Conservation (phyloP, 73 alveolate genomes). For the Symbiodinium natans region DNA sequence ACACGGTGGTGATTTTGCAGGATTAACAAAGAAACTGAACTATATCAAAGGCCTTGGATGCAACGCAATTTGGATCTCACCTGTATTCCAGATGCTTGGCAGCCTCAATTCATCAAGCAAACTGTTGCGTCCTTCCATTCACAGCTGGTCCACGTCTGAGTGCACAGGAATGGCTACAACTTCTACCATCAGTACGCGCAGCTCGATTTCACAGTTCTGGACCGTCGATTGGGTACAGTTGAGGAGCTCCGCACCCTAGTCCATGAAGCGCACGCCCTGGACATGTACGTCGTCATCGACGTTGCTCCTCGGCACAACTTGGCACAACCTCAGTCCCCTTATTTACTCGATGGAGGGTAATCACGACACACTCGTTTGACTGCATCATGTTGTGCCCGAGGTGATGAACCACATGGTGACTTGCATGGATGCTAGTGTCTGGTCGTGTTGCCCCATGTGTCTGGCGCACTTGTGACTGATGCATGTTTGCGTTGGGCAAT, state of each 20-base stretch:
- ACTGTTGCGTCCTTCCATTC: background rate
- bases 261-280: slow-evolving; percentile 29
- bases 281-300: slow-evolving; percentile 55
- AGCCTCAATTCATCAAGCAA: background rate
- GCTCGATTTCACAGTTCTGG: slow-evolving; percentile 71
- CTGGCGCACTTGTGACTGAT: no score
- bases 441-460: no score
- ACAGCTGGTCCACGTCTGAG: no score
- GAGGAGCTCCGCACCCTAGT: slow-evolving; percentile 72
- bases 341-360: no score
- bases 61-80: slow-evolving; percentile 80
- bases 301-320: slow-evolving; percentile 16
- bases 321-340: no score
- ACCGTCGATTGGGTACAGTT: slow-evolving; percentile 70
- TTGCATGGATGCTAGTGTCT: background rate
- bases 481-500: no score
- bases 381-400: background rate
- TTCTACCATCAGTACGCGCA: slow-evolving; percentile 91
- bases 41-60: slow-evolving; percentile 89
- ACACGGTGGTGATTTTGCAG: slow-evolving; percentile 90
- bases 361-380: no score
- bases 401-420: slow-evolving; percentile 92
- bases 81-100: slow-evolving; percentile 56
- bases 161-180: slow-evolving; percentile 87
- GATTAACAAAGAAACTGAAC: slow-evolving; percentile 39